phyloP scores from a whole-genome alignment of 139 green algal genomes.

The Coelastrella sp. region DNA sequence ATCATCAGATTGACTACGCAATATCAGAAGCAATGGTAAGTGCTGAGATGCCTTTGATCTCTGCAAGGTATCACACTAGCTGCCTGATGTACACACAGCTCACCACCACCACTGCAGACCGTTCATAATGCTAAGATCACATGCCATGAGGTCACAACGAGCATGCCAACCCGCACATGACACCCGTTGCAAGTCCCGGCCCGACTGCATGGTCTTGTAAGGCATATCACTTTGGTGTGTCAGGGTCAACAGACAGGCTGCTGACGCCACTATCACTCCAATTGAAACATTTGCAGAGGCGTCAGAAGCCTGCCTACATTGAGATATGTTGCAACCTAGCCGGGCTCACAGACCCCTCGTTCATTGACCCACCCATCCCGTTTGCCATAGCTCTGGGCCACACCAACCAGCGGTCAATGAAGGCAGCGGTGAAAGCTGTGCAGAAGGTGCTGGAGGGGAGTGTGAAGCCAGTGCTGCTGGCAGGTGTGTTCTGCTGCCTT shows the following conservation, averaged over 20 bases:
- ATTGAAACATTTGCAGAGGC: slow-evolving; percentile 48
- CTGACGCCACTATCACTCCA: slow-evolving; percentile 38
- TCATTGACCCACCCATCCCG: slow-evolving; percentile 42
- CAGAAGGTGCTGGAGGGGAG: slow-evolving; percentile 21
- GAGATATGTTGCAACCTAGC: background rate
- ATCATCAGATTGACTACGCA: slow-evolving; percentile 78
- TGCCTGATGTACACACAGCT: no score
- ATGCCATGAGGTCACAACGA: no score
- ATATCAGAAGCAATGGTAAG: slow-evolving; percentile 68
- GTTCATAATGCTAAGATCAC: no score
- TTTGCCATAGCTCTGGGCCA: background rate
- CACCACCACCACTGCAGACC: no score
- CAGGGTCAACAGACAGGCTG: slow-evolving; percentile 61
- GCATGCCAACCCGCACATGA: no score
- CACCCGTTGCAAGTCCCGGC: no score
- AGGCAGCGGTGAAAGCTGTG: slow-evolving; percentile 75
- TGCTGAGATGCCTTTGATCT: background rate
- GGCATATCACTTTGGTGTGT: slow-evolving; percentile 77
- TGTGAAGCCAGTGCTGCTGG: slow-evolving; percentile 76
- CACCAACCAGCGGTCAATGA: slow-evolving; percentile 66
- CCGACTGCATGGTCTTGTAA: no score
- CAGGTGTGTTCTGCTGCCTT: background rate
- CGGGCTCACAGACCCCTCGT: background rate
- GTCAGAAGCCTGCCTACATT: background rate
- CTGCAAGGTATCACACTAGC: no score